Conservation (phyloP, 345 rosid genomes). For the Diplotaxis tenuifolia region DNA sequence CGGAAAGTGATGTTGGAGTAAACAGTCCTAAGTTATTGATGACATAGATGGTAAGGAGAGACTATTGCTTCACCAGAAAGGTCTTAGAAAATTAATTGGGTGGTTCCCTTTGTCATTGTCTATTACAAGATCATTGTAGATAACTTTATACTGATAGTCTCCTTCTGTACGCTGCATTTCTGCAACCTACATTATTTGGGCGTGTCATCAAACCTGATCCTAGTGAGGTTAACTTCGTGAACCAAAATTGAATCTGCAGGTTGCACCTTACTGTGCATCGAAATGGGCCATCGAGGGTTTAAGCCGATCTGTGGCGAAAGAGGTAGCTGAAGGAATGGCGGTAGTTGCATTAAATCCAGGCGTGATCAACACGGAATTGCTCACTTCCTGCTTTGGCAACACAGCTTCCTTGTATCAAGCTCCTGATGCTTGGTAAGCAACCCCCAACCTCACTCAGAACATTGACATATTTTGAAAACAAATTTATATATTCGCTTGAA, state of each 20-base stretch:
- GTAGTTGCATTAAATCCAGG: constrained; percentile 87
- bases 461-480: background rate
- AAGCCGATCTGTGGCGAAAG: constrained; percentile 91
- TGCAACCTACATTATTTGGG: background rate
- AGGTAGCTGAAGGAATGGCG: constrained; percentile 85
- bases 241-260: constrained; percentile 44
- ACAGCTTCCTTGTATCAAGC: constrained; percentile 81
- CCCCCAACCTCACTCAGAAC: background rate
- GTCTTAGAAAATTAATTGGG: background rate
- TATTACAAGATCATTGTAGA: background rate
- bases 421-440: constrained; percentile 79
- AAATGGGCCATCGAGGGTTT: constrained; percentile 98
- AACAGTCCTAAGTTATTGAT: background rate
- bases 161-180: background rate
- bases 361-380: constrained; percentile 91
- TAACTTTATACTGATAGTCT: background rate
- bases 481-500: background rate
- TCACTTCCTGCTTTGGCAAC: constrained; percentile 78
- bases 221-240: background rate
- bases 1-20: background rate
- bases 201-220: constrained; percentile 2
- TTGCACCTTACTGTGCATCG: constrained; percentile 97
- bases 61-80: background rate
- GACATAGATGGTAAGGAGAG: background rate
- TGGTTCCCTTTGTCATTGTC: background rate